Evolutionary conservation across 1,284 basidiomycete genomes (phyloP).

Genomic region (Tilletiopsis washingtonensis): DNA sequence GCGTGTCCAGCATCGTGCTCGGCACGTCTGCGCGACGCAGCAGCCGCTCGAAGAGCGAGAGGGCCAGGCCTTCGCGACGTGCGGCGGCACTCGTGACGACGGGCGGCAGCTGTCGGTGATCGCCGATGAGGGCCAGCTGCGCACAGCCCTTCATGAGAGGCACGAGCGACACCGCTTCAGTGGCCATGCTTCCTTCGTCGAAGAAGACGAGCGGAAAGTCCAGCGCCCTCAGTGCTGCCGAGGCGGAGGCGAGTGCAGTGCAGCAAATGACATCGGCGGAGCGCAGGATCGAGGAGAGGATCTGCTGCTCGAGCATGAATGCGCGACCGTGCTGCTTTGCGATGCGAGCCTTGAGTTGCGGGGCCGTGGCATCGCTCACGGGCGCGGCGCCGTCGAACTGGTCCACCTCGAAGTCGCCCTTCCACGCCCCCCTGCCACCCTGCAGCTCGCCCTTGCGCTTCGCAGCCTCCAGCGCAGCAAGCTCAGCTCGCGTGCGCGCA

Average conservation of each 20-base stretch:
- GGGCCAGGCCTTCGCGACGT: conserved; percentile 64
- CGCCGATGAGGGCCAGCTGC: conserved; percentile 82
- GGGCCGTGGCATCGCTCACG: too few relatives aligned
- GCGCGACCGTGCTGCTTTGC: conserved; percentile 18
- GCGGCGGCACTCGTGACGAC: conserved; percentile 56
- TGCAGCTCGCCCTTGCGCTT: too few relatives aligned
- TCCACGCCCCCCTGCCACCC: too few relatives aligned
- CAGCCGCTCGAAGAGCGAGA: conserved; percentile 79
- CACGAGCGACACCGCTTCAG: conserved; percentile 59
- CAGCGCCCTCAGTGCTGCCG: conserved; percentile 49
- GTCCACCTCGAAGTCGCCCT: too few relatives aligned
- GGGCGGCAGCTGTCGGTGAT: conserved; percentile 93
- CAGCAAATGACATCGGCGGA: conserved; percentile 48
- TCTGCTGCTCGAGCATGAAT: conserved; percentile 36
- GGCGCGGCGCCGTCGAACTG: too few relatives aligned
- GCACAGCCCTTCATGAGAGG: conserved; percentile 55
- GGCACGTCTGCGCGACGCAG: conserved; percentile 60
- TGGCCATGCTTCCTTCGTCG: conserved; percentile 92
- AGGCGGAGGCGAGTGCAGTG: conserved; percentile 39
- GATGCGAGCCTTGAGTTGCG: conserved; percentile 1
- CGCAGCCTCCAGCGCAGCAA: too few relatives aligned
- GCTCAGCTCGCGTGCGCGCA: too few relatives aligned
- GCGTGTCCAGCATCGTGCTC: conserved; percentile 72
- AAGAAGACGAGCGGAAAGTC: conserved; percentile 91
- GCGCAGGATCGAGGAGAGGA: conserved; percentile 46